Conservation (phyloP, 352 stramenopile species). For the Globisporangium ultimum region DNA sequence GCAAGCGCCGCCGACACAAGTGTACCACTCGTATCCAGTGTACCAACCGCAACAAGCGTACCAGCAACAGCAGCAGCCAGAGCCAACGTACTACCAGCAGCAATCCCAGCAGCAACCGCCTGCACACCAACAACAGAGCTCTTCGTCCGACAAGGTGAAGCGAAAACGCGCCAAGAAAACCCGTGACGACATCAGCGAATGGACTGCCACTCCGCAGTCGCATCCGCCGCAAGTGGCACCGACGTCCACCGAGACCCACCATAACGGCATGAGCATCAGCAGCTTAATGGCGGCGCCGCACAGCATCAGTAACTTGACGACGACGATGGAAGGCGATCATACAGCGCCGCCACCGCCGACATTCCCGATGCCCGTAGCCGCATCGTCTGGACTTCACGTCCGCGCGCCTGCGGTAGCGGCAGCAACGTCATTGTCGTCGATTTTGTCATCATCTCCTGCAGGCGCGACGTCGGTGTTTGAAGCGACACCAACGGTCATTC, state of each 20-base stretch:
- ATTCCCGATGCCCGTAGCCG: slow-evolving; percentile 10
- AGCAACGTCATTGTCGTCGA: slow-evolving; percentile 14
- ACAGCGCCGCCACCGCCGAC: slow-evolving; percentile 2
- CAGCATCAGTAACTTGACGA: slow-evolving; percentile 17
- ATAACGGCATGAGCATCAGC: slow-evolving; percentile 13
- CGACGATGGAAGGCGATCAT: not conserved
- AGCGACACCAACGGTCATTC: slow-evolving; percentile 46
- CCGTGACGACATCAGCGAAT: slow-evolving; percentile 20
- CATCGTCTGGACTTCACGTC: slow-evolving; percentile 3
- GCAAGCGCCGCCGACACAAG: slow-evolving; percentile 1
- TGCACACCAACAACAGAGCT: not conserved
- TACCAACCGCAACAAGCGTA: not conserved
- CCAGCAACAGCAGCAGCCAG: not conserved
- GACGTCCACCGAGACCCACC: not conserved
- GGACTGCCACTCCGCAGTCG: not conserved
- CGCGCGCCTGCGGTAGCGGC: not conserved
- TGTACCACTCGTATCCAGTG: too few relatives aligned
- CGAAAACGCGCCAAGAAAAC: slow-evolving; percentile 54
- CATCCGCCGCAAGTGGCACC: not conserved
- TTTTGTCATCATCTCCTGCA: slow-evolving; percentile 14
- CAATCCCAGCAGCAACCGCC: slow-evolving; percentile 3
- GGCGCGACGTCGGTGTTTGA: slow-evolving; percentile 39
- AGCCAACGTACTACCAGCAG: slow-evolving; percentile 3
- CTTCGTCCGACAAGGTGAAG: slow-evolving; percentile 17
- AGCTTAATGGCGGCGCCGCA: slow-evolving; percentile 14